Evolutionary conservation across 2,329 filamentous ascomycete species (phyloP), one percentile per base, ranked within the genome.

Genomic region (Fusarium sp.): DNA sequence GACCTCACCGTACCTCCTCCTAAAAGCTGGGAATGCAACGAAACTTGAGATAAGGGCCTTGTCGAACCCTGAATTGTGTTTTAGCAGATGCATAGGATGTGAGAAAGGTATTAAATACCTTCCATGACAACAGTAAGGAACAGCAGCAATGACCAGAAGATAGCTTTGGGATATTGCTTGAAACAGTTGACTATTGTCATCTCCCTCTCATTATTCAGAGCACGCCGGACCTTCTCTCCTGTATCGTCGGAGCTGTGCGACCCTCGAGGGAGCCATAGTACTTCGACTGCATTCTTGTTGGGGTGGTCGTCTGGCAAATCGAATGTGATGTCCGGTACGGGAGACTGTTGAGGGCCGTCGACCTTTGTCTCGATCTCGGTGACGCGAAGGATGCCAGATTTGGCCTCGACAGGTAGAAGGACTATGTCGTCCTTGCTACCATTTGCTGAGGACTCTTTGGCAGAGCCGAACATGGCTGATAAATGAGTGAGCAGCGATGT

Each of bases 1-100:
- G 0, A 56, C 10, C 13, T 53, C 50, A 6, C 76, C 76, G 40
- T 75, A 79, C 9, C 48, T 70, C 11, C 50, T 25, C 42, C 57
- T 34, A 7, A 61, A 61, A 0, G 58, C 56, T 8, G 58, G 58
- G n/a, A 61, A 61, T 8, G 61, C 66, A 6, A 67, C 49, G 19
- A 69, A 65, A 3, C 61, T 53, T 6, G 50, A 46, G 8, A 67
- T 50, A 5, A 69, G 44, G 38, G 49, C 53, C 41, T 65, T 67
- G 3, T 60, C 64, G 9, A 64, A 69, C 31, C 4, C 31, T 34
- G 7, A 13, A 34, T 6, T 19, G 19, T 19, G 3, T 19, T 19
- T 19, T 19, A 19, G 19, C 19, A 19, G 19, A 19, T 19, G 19
- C 19, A 19, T 19, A 19, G 2, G 19, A 19, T 19, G 19, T 19